Base-by-base conservation (phyloP, 495 filamentous ascomycete species). In the Oidiodendron maius region DNA sequence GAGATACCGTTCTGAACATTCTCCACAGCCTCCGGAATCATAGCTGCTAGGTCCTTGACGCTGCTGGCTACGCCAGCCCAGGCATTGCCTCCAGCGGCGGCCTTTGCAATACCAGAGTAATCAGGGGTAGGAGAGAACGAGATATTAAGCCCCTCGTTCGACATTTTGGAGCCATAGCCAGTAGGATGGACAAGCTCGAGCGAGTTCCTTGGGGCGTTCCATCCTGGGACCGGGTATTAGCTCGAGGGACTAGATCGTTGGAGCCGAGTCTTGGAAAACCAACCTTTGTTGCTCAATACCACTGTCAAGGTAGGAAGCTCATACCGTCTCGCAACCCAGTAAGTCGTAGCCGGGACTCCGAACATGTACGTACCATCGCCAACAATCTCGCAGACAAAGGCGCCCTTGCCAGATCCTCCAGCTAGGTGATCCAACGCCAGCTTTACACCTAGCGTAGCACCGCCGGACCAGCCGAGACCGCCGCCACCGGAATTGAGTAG, bases 401-500 rank as follows among this genome's bases (percentile, higher is more conserved):
- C 86, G 26, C 82, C 80, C 63, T 84, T 85, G 20, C 78, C 76
- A 34, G 40, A 28, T 20, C 79, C 76, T 35, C 83, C 71, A 22
- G 63, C 64, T 45, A n/a, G n/a, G 20, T 64, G 64, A 44, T 89
- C 83, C 0, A 80, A 76, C 4, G 89, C 91, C 20, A 97, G 76
- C 63, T 95, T 95, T 61, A 95, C 87, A 13, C 91, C 91, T 2
- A 95, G 65, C 2, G 87, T 80, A 46, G 78, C 91, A 37, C 91
- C 91, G 16, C 91, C 91, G n/a, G 86, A 91, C 91, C 91, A 97
- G 15, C 91, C 91, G 0, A 96, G 75, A 3, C 91, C 91, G 26
- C 91, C 91, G 24, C 91, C 91, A 10, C 91, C 91, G 62, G 90
- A 97, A 69, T 95, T 95, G 60, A 95, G 82, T 83, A 87, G 93